Evolutionary conservation across 768 basidiomycete genomes (phyloP).

Genomic region (Collybia sordida): DNA sequence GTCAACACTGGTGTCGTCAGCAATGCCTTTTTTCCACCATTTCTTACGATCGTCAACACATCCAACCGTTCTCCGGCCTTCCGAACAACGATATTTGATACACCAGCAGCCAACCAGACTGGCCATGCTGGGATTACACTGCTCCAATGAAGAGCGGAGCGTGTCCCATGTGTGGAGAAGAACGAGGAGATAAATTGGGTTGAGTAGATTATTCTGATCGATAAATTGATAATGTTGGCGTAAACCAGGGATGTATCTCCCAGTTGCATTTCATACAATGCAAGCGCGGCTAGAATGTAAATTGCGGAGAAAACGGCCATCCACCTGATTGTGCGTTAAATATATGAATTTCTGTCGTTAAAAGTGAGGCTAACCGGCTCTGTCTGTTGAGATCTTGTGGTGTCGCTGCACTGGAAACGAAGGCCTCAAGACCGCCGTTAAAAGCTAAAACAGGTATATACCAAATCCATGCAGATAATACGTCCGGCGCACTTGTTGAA

Average conservation of each 20-base stretch:
- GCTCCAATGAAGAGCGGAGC: slow-evolving; percentile 20
- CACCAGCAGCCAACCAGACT: slow-evolving; percentile 16
- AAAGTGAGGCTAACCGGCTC: slow-evolving; percentile 44
- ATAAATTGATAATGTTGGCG: slow-evolving; percentile 71
- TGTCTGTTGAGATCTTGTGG: slow-evolving; percentile 67
- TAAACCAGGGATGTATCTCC: slow-evolving; percentile 75
- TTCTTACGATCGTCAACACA: slow-evolving; percentile 17
- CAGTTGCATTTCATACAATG: slow-evolving; percentile 42
- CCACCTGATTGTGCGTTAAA: slow-evolving; percentile 41
- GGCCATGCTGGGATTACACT: slow-evolving; percentile 22
- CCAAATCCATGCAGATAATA: slow-evolving; percentile 79
- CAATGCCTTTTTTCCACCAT: slow-evolving; percentile 22
- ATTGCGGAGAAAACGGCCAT: slow-evolving; percentile 75
- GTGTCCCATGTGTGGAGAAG: slow-evolving; percentile 31
- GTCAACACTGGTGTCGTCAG: slow-evolving; percentile 22
- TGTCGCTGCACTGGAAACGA: slow-evolving; percentile 77
- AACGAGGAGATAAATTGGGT: slow-evolving; percentile 47
- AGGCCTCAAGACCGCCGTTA: slow-evolving; percentile 92
- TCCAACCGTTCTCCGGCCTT: slow-evolving; percentile 21
- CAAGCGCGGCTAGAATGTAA: slow-evolving; percentile 58
- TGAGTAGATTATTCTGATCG: slow-evolving; percentile 62
- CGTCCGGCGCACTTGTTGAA: slow-evolving; percentile 74
- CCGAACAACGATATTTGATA: slow-evolving; percentile 27
- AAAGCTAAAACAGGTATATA: slow-evolving; percentile 89
- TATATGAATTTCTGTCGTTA: not conserved